phyloP scores from a whole-genome alignment of 1,284 basidiomycete species.

The Moniliella sp. region DNA sequence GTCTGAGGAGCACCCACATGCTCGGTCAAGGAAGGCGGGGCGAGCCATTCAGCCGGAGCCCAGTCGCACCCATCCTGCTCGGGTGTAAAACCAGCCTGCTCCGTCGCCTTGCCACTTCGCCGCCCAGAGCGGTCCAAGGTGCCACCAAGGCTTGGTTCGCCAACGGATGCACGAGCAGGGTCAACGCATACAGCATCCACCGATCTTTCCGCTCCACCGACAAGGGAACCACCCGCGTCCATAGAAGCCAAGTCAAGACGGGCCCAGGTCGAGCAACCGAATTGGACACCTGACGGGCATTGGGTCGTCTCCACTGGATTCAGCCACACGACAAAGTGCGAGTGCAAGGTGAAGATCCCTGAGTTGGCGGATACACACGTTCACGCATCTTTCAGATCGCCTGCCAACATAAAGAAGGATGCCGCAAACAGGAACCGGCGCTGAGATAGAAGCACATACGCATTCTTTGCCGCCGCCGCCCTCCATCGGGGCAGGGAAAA shows the following conservation, averaged over 20 bases:
- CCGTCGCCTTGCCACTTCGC: neutral
- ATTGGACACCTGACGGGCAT: no score
- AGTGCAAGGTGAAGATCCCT: conserved; percentile 73
- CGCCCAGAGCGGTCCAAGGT: neutral
- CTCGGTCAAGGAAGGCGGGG: no score
- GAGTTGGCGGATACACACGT: conserved; percentile 68
- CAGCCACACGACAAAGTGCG: conserved; percentile 62
- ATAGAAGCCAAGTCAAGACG: conserved; percentile 50
- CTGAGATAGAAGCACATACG: conserved; percentile 60
- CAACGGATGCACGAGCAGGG: conserved; percentile 64
- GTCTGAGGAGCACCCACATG: neutral
- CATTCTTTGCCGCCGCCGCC: conserved; percentile 85
- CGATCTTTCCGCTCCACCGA: conserved; percentile 69
- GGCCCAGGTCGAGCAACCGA: no score
- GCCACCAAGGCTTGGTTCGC: conserved; percentile 59
- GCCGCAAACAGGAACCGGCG: conserved; percentile 47
- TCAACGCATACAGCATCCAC: conserved; percentile 90
- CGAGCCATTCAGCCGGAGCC: no score
- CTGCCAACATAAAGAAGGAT: conserved; percentile 83
- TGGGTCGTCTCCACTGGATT: conserved; percentile 50
- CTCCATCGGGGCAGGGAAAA: conserved; percentile 67
- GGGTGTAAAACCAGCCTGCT: neutral
- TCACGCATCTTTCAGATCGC: conserved; percentile 73
- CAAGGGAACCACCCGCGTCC: conserved; percentile 53
- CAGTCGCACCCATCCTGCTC: neutral